Percentiles rank a stretch among this genome's conserved stretches.
These are phyloP conservation scores for Hanseniaspora lachancei DNA, from an alignment of 805 yeast species.

Conservation along the genomic window DNA sequence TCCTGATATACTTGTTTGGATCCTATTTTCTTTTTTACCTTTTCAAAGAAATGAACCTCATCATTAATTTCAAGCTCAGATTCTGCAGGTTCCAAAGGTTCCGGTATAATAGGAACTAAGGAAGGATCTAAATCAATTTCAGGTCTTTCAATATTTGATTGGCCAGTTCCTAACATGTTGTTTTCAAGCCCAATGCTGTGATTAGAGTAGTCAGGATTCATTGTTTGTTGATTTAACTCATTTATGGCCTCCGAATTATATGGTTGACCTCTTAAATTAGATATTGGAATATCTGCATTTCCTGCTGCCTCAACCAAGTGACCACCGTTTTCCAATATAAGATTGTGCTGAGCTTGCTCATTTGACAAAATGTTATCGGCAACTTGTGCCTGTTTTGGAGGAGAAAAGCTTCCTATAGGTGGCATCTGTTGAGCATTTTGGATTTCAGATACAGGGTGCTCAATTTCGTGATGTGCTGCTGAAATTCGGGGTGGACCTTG, in stretches of 20 bases:
- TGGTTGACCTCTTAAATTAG: constrained; percentile 27
- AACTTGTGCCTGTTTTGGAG: constrained; percentile 24
- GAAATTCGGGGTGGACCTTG: constrained; percentile 9
- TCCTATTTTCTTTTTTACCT: constrained; percentile 75
- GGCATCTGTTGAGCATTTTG: constrained; percentile 22
- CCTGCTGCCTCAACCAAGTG: constrained; percentile 13
- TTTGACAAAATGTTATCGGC: constrained; percentile 17
- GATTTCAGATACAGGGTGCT: constrained; percentile 15
- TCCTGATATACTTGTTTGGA: constrained; percentile 85
- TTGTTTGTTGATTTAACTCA: constrained; percentile 22
- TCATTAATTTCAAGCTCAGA: constrained; percentile 54
- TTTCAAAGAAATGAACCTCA: constrained; percentile 83
- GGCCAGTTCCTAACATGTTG: constrained; percentile 20
- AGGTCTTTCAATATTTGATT: constrained; percentile 26
- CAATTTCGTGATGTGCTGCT: constrained; percentile 16
- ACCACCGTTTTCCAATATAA: constrained; percentile 6
- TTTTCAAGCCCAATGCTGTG: constrained; percentile 15
- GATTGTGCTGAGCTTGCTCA: constrained; percentile 27
- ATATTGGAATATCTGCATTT: constrained; percentile 26
- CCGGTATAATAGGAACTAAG: constrained; percentile 73
- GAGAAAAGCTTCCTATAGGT: constrained; percentile 29
- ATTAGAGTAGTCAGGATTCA: constrained; percentile 16
- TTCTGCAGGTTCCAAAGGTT: constrained; percentile 53
- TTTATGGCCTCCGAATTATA: constrained; percentile 20
- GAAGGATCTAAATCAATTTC: constrained; percentile 44